Evolutionary conservation across 2,329 filamentous ascomycete genomes (phyloP).

Genomic region (Metarhizium rileyi): DNA sequence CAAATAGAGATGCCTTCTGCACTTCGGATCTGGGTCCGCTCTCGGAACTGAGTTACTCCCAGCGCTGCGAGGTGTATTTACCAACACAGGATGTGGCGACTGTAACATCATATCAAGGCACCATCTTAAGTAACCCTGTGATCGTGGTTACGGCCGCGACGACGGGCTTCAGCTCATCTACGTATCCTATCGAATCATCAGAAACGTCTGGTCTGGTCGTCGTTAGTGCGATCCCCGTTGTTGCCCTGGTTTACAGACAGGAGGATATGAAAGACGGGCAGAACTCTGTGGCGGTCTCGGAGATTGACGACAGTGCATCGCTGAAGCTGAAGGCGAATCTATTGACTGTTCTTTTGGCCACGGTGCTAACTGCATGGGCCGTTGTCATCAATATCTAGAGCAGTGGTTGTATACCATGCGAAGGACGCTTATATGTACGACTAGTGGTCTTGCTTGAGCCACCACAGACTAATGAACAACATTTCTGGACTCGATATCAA

Average conservation of each 20-base stretch:
- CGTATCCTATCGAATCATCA: neutral
- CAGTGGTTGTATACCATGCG: neutral
- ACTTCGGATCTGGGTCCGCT: slow-evolving; percentile 5
- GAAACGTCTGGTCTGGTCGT: slow-evolving; percentile 3
- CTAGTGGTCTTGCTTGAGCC: neutral
- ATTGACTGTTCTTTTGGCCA: neutral
- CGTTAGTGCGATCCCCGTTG: slow-evolving; percentile 7
- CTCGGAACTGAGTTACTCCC: neutral
- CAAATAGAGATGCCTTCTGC: slow-evolving; percentile 6
- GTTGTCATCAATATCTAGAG: neutral
- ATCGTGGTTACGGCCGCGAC: slow-evolving; percentile 1
- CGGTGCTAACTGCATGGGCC: neutral
- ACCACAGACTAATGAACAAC: neutral
- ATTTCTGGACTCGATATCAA: neutral
- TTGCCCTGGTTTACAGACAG: slow-evolving; percentile 11
- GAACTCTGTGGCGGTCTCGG: neutral
- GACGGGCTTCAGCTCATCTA: neutral
- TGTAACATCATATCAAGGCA: neutral
- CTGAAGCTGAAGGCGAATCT: neutral
- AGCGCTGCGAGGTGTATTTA: neutral
- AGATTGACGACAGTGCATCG: slow-evolving; percentile 1
- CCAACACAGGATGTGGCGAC: neutral
- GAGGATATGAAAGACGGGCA: slow-evolving; percentile 4
- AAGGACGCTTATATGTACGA: neutral
- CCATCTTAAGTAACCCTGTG: neutral